A percentile compares a stretch with the other conserved stretches of the same genome.
phyloP scores from a whole-genome alignment of 805 yeast genomes.

The Kregervanrija delftensis region DNA sequence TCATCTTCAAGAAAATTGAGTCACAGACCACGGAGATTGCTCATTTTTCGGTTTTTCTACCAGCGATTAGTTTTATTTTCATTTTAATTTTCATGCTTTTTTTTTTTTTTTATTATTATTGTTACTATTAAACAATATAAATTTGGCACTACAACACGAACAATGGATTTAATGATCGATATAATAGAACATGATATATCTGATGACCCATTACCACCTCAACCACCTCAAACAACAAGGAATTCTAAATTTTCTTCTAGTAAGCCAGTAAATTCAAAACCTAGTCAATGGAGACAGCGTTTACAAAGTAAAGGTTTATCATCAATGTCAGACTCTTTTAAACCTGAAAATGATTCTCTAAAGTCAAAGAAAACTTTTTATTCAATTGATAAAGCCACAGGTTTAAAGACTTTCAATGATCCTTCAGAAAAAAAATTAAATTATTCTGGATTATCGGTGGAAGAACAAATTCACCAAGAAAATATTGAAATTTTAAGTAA shows the following conservation, averaged over 20 bases:
- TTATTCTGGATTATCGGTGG: constrained; percentile 40
- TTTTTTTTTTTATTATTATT: no score
- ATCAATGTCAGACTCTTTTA: constrained; percentile 15
- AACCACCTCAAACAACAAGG: constrained; percentile 6
- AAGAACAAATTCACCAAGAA: constrained; percentile 71
- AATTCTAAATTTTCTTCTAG: constrained; percentile 6
- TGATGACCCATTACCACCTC: constrained; percentile 25
- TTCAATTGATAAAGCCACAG: constrained; percentile 3
- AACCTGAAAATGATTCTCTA: background rate
- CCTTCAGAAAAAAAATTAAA: constrained; percentile 10
- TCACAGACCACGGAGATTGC: no score
- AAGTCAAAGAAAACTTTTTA: background rate
- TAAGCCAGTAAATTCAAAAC: constrained; percentile 11
- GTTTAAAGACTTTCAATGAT: constrained; percentile 12
- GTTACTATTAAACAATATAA: background rate
- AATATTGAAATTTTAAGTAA: constrained; percentile 53
- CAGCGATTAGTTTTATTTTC: no score
- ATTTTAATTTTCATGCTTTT: no score
- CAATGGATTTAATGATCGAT: constrained; percentile 67
- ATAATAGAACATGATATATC: constrained; percentile 55
- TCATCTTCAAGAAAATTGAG: no score
- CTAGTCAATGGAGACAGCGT: constrained; percentile 45
- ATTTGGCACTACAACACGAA: background rate
- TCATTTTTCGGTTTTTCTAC: background rate
- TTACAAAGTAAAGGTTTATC: constrained; percentile 29